These are phyloP conservation scores for Teratosphaeria nubilosa DNA, from an alignment of 2,329 filamentous ascomycete species.

Conservation along the genomic window DNA sequence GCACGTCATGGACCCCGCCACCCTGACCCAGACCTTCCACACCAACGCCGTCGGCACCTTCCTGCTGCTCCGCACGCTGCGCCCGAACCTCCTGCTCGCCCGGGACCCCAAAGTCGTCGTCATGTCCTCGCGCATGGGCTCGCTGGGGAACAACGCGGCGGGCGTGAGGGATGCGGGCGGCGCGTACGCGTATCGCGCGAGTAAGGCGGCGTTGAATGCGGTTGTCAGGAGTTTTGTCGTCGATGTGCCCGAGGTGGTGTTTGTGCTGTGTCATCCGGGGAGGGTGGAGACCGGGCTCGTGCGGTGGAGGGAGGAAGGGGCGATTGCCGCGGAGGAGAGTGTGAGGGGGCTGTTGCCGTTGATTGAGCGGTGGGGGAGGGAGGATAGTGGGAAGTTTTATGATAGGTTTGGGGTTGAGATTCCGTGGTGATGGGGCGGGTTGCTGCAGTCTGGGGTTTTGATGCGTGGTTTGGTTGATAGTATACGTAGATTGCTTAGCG, in stretches of 20 bases:
- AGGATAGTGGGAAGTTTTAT: conserved; percentile 31
- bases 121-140: conserved; percentile 38
- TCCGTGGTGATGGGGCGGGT: conserved; percentile 27
- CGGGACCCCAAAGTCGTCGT: conserved; percentile 28
- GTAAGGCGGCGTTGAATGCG: conserved; percentile 38
- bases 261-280: conserved; percentile 36
- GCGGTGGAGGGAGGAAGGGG: conserved; percentile 35
- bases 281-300: conserved; percentile 37
- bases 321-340: conserved; percentile 33
- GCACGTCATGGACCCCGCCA: conserved; percentile 29
- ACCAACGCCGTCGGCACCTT: conserved; percentile 37
- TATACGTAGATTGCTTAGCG: not conserved
- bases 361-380: conserved; percentile 24
- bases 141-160: conserved; percentile 27
- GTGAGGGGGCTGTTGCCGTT: conserved; percentile 29
- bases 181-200: conserved; percentile 39
- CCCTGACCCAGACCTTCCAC: conserved; percentile 30
- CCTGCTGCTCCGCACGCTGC: conserved; percentile 27
- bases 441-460: not conserved
- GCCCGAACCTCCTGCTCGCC: conserved; percentile 25
- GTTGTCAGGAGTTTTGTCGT: conserved; percentile 35
- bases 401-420: conserved; percentile 36
- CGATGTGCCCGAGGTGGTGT: conserved; percentile 34
- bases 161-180: conserved; percentile 24
- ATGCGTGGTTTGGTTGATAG: not conserved